Percentiles rank a stretch among this genome's conserved stretches.
Conservation (phyloP, 192 early-diverging fungal species). For the Dissophora globulifera region DNA sequence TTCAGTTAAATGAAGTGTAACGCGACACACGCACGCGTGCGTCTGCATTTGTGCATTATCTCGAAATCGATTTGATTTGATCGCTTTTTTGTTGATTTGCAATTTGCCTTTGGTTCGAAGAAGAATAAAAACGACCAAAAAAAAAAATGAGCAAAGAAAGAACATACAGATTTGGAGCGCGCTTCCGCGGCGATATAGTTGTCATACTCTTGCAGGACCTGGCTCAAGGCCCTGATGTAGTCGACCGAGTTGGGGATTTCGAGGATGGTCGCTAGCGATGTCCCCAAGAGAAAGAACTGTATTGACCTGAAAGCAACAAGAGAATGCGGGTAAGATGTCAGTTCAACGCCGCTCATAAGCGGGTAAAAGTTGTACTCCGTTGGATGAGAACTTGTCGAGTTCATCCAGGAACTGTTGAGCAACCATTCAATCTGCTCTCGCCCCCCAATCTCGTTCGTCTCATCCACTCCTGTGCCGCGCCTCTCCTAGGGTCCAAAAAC, state of each 20-base stretch:
- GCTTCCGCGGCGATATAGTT: conserved; percentile 17
- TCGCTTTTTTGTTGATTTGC: background rate
- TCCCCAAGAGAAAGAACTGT: conserved; percentile 29
- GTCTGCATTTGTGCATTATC: no score
- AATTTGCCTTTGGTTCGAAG: no score
- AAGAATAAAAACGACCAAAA: no score
- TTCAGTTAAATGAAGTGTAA: no score
- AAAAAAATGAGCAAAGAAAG: background rate
- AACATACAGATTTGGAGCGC: conserved; percentile 27
- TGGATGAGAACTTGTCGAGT: background rate
- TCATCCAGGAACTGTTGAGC: no score
- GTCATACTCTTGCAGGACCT: conserved; percentile 25
- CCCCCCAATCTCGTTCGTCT: no score
- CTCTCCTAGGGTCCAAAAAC: no score
- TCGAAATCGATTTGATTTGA: background rate
- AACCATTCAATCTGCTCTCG: no score
- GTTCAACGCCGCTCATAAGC: no score
- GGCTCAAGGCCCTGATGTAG: conserved; percentile 18
- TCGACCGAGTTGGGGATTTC: conserved; percentile 31
- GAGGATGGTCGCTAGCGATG: conserved; percentile 35
- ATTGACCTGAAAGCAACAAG: conserved; percentile 1
- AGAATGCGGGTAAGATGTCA: background rate
- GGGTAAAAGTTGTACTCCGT: background rate
- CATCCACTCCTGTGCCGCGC: no score
- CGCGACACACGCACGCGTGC: no score